A percentile compares a stretch with the other conserved stretches of the same genome.
phyloP scores from a whole-genome alignment of 2,329 filamentous ascomycete species.

The Mycogone perniciosa region DNA sequence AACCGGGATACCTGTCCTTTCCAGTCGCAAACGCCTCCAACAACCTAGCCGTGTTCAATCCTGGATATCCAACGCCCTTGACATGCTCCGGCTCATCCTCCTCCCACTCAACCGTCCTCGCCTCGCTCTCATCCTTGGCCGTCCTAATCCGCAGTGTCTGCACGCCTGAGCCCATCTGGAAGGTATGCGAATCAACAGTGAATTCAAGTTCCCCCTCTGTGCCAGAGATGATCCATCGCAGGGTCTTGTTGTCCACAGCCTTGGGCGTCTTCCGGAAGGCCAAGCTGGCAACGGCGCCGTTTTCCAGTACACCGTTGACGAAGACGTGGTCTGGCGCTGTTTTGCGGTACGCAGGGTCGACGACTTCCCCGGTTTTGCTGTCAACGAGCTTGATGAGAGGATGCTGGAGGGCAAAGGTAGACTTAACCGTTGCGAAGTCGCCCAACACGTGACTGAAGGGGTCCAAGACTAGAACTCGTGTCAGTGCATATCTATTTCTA shows the following conservation, averaged over 20 bases:
- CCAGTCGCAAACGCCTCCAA: constrained; percentile 10
- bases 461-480: constrained; percentile 14
- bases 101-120: constrained; percentile 14
- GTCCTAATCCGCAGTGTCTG: constrained; percentile 1
- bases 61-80: constrained; percentile 61
- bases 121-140: constrained; percentile 23
- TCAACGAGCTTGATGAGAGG: constrained; percentile 18
- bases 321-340: constrained; percentile 30
- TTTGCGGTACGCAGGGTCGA: constrained; percentile 19
- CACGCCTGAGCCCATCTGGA: constrained; percentile 20
- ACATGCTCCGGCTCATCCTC: constrained; percentile 69
- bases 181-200: constrained; percentile 24
- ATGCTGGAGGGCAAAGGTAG: constrained; percentile 22
- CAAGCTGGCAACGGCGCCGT: constrained; percentile 25
- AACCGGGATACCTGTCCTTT: constrained; percentile 1
- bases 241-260: constrained; percentile 17
- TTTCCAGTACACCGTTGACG: constrained; percentile 27
- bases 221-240: constrained; percentile 32
- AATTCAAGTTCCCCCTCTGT: constrained; percentile 28
- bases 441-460: constrained; percentile 8
- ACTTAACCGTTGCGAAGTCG: constrained; percentile 8
- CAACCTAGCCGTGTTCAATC: constrained; percentile 5
- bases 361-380: constrained; percentile 16
- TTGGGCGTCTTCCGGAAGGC: constrained; percentile 17
- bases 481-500: background rate